Evolutionary conservation across 2,329 filamentous ascomycete genomes (phyloP), one percentile per base, ranked within the genome.

Genomic region (Colletotrichum sp.): DNA sequence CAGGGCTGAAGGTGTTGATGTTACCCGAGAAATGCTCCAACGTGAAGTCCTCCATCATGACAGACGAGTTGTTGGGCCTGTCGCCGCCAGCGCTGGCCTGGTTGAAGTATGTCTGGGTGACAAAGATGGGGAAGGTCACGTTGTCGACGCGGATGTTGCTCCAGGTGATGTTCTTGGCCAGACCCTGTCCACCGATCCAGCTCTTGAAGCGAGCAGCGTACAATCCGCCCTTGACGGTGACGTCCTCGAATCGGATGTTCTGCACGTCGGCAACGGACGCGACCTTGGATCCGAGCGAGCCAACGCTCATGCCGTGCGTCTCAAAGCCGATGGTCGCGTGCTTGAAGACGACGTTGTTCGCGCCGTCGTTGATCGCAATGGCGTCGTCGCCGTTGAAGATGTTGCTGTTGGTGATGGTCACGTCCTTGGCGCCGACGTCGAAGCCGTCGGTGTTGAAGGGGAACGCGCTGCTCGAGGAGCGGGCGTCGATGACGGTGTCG

Each of bases 191-290:
- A 8, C 85, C 85, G 18, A 80, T 77, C 85, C 85, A 87, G 15
- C 85, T 86, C 79, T 87, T 87, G 82, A 88, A 86, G 4, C 85
- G 82, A 7, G 86, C 82, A 3, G 80, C 86, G 67, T 88, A 88
- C 10, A 88, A 77, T 3, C 82, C 85, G 36, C 85, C 81, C 16
- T 83, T 80, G 18, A 87, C 84, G 1, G 84, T 86, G n/a, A 87
- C 81, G 69, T 87, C 83, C 74, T 86, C 82, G 68, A 87, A 87
- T 48, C 77, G 80, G 43, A 87, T 82, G 74, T 87, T 84, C 48
- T 83, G 82, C 25, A 88, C 83, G 30, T 70, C 64, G 8, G 61
- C 74, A 15, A 43, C 48, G 12, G 86, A 84, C n/a, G 81, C 85
- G 39, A 81, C 81, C 10, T 79, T 77, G 1, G 80, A 75, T 1